Base-by-base conservation (phyloP, 2,329 filamentous ascomycete genomes). In the Alternaria solani region DNA sequence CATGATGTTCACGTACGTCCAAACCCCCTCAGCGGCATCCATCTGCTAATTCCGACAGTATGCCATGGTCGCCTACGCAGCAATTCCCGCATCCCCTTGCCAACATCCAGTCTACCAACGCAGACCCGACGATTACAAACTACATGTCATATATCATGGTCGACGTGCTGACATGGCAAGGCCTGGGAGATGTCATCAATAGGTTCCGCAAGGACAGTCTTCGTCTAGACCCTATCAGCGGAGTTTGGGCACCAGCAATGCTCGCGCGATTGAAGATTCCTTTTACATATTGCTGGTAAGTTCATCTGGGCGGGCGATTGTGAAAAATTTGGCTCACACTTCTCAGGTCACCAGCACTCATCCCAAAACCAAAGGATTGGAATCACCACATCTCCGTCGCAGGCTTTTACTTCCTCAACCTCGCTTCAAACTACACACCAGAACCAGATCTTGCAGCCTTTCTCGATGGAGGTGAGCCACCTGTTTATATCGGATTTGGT, bases 121-220 rank as follows among this genome's bases (percentile, higher is more conserved):
- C 90, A 1, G 92, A 95, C 69, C 84, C 87, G 5, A 87, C 87
- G n/a, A 85, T 92, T 59, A 90, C 91, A 1, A 96, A 95, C 69
- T 94, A 92, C 72, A 84, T 96, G 57, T 91, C 90, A 0, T 97
- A 96, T 70, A 88, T 90, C 0, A 82, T 96, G 20, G 91, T 96
- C 2, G 93, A 97, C 67, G 92, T 96, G 86, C 88, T 97, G 84
- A 94, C 93, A 11, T 96, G 93, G 93, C 93, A 97, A 78, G 93
- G 93, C 0, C 81, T 97, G 4, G 94, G 94, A 38, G 94, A 97
- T 77, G 83, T 97, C 6, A 94, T 97, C 74, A 97, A 98, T 73
- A 86, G 89, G 11, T 97, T 97, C 72, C 85, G 94, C 53, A 88
- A 90, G 65, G 88, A 89, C 59, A 87, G 86, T 14, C 83, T 96